Base-by-base conservation (phyloP, 768 basidiomycete species). In the Tulasnella sp. region DNA sequence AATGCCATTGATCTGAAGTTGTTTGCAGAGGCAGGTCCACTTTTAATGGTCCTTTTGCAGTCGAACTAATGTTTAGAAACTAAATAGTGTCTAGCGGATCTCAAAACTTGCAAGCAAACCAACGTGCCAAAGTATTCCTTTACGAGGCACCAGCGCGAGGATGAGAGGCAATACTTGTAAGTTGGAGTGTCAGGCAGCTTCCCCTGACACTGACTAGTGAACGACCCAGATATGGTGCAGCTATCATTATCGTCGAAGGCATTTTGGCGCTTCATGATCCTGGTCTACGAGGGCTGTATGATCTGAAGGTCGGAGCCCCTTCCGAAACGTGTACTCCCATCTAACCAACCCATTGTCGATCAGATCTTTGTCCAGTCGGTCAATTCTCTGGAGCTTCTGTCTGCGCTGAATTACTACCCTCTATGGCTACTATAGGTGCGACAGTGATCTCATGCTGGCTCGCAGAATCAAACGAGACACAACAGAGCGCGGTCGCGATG, bases 71-170 rank as follows among this genome's bases (percentile, higher is more conserved):
- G 42, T 71, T 22, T 37, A 15, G 17, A 52, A 2, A 36, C 25
- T 34, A 38, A 29, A 0, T 72, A 97, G 92, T 97, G 96, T 81
- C 82, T 99, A 69, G 83, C 87, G 36, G 94, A 97, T 79, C 84
- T 99, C 78, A 97, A 96, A 82, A 85, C 89, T 6, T 93, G 94
- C 81, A 89, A 85, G 82, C 95, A 89, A 81, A 88, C 90, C 0
- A 92, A 97, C 83, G 94, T 98, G 77, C 97, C 97, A 0, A 89
- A 97, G 8, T 99, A 99, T 82, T 97, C 95, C 0, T 99, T 99
- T 83, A 86, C 89, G 34, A 86, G 93, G 78, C 97, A 99, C 83
- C 95, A 97, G 82, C 86, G 94, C 76, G 81, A 91, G 36, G 83
- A 87, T 17, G 91, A 94, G 79, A 90, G 75, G 75, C 40, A 49